phyloP scores from a whole-genome alignment of 1,284 basidiomycete species.

The Sporisorium reilianum region DNA sequence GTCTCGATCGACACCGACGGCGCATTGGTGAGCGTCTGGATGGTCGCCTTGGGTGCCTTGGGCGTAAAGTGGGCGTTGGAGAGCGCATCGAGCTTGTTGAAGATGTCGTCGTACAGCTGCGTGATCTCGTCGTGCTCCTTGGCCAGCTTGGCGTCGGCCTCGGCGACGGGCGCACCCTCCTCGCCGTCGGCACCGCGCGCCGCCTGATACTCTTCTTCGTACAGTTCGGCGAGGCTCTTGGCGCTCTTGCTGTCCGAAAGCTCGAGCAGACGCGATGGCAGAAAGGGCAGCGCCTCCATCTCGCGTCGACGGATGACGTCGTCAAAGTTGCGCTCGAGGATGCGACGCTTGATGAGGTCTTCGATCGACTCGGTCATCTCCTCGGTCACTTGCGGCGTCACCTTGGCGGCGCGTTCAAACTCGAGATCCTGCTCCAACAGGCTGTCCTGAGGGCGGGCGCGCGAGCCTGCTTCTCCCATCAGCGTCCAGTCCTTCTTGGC shows the following conservation, averaged over 20 bases:
- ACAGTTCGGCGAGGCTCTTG: slow-evolving; percentile 93
- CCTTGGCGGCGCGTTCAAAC: slow-evolving; percentile 88
- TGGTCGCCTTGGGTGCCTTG: slow-evolving; percentile 89
- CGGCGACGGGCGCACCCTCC: slow-evolving; percentile 74
- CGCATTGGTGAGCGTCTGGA: slow-evolving; percentile 86
- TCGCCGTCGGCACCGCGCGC: slow-evolving; percentile 71
- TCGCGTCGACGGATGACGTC: slow-evolving; percentile 86
- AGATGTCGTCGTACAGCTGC: slow-evolving; percentile 84
- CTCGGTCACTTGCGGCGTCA: slow-evolving; percentile 89
- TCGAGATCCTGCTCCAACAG: slow-evolving; percentile 94
- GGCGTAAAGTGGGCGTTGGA: slow-evolving; percentile 96
- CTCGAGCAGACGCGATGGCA: slow-evolving; percentile 89
- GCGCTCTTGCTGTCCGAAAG: slow-evolving; percentile 78
- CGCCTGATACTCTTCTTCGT: slow-evolving; percentile 89
- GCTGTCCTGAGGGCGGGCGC: slow-evolving; percentile 87
- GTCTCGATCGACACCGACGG: slow-evolving; percentile 89
- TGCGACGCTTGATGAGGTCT: slow-evolving; percentile 89
- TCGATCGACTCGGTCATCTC: slow-evolving; percentile 86
- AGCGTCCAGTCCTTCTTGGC: slow-evolving; percentile 86
- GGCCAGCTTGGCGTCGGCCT: slow-evolving; percentile 86
- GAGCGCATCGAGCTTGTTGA: slow-evolving; percentile 89
- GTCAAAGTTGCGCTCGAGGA: slow-evolving; percentile 87
- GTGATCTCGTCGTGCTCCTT: slow-evolving; percentile 91
- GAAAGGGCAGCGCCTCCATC: slow-evolving; percentile 79
- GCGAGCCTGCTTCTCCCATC: slow-evolving; percentile 87